These are phyloP conservation scores for Beauveria rudraprayagi DNA, from an alignment of 2,329 filamentous ascomycete species.

Conservation along the genomic window DNA sequence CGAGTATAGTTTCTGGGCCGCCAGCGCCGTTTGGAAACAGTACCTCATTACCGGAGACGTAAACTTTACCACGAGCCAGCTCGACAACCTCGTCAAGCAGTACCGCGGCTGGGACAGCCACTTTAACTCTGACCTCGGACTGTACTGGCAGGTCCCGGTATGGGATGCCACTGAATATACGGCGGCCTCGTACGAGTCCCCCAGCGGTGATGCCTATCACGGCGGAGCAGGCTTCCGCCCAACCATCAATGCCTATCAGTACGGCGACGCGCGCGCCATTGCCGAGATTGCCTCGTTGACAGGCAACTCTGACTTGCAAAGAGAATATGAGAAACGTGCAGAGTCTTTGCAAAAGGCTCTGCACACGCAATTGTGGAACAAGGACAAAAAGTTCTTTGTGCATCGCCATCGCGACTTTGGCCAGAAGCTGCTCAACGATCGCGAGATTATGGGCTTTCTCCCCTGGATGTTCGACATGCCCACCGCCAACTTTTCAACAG, in stretches of 20 bases:
- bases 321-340: constrained; percentile 25
- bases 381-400: constrained; percentile 30
- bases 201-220: constrained; percentile 20
- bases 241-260: constrained; percentile 36
- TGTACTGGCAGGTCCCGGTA: constrained; percentile 35
- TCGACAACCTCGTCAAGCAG: constrained; percentile 31
- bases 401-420: constrained; percentile 25
- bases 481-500: constrained; percentile 20
- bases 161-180: constrained; percentile 37
- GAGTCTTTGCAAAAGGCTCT: constrained; percentile 27
- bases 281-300: constrained; percentile 26
- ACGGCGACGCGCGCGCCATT: constrained; percentile 33
- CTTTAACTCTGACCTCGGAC: constrained; percentile 25
- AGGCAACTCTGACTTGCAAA: constrained; percentile 21
- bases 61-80: constrained; percentile 27
- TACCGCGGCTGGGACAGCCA: constrained; percentile 32
- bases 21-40: constrained; percentile 16
- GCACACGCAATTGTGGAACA: constrained; percentile 29
- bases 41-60: constrained; percentile 30
- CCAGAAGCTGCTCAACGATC: constrained; percentile 24
- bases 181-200: constrained; percentile 18
- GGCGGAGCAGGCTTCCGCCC: constrained; percentile 35
- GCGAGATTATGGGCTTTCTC: constrained; percentile 34
- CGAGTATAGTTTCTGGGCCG: constrained; percentile 19
- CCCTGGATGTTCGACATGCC: constrained; percentile 35